Conservation (phyloP, 768 basidiomycete genomes). For the Kwoniella newhampshirensis region DNA sequence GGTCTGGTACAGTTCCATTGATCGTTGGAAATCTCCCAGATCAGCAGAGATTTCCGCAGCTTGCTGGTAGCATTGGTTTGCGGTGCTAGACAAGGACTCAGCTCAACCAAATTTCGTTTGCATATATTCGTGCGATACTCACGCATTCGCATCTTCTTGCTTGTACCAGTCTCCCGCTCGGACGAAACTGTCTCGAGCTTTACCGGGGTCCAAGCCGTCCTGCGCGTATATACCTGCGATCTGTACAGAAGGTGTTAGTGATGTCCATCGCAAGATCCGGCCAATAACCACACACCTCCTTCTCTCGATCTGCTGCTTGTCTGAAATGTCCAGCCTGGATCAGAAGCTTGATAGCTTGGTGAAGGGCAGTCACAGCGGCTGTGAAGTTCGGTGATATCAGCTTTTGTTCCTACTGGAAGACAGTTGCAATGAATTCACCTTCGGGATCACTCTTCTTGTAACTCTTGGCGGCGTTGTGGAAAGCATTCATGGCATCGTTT, state of each 20-base stretch:
- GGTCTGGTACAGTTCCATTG: conserved; percentile 83
- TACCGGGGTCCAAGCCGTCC: conserved; percentile 64
- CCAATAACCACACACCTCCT: conserved; percentile 41
- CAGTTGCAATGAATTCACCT: conserved; percentile 58
- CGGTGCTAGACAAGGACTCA: conserved; percentile 65
- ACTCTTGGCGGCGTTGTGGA: conserved; percentile 96
- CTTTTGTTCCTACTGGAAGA: conserved; percentile 6
- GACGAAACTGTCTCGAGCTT: conserved; percentile 86
- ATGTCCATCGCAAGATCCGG: no score
- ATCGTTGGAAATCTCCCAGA: conserved; percentile 76
- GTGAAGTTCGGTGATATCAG: conserved; percentile 6
- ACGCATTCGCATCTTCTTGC: conserved; percentile 97
- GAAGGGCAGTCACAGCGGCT: conserved; percentile 88
- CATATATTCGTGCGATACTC: conserved; percentile 50
- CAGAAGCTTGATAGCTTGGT: conserved; percentile 78
- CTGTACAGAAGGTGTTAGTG: conserved; percentile 55
- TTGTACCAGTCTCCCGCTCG: conserved; percentile 95
- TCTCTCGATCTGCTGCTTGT: conserved; percentile 96
- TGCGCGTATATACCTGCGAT: conserved; percentile 89
- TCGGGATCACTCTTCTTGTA: conserved; percentile 88
- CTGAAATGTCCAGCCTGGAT: conserved; percentile 84
- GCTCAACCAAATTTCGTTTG: neutral
- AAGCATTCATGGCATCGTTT: conserved; percentile 96
- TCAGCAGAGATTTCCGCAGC: conserved; percentile 93
- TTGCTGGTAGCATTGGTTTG: conserved; percentile 92